Evolutionary conservation across 805 yeast species (phyloP).

Genomic region (Saccharomyces kudriavzevii): DNA sequence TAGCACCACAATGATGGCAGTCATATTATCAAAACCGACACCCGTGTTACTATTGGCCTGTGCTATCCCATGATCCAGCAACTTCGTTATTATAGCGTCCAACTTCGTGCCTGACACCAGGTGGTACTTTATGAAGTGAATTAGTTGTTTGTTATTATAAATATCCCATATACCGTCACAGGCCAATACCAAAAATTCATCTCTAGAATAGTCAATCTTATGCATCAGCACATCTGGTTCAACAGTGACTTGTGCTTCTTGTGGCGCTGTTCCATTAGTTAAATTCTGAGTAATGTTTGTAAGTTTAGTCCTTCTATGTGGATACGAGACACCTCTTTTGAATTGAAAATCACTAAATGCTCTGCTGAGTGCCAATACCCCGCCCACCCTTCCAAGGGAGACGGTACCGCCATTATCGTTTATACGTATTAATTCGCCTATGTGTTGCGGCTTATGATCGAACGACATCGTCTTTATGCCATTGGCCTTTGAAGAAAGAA

Average conservation of each 20-base stretch:
- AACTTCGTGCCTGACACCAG: constrained; percentile 49
- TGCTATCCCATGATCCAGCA: constrained; percentile 57
- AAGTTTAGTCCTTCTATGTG: constrained; percentile 8
- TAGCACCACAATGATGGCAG: constrained; percentile 57
- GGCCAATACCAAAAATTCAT: constrained; percentile 65
- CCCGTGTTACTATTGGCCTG: constrained; percentile 71
- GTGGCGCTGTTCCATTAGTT: constrained; percentile 35
- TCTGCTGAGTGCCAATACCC: constrained; percentile 84
- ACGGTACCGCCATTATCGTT: constrained; percentile 92
- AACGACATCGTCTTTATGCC: constrained; percentile 59
- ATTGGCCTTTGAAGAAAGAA: constrained; percentile 38
- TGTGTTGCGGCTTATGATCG: constrained; percentile 91
- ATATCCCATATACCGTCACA: constrained; percentile 85
- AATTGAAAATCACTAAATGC: constrained; percentile 76
- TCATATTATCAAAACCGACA: constrained; percentile 78
- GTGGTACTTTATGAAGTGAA: constrained; percentile 48
- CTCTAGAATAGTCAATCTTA: constrained; percentile 34
- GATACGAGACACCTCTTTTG: constrained; percentile 30
- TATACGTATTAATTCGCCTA: constrained; percentile 86
- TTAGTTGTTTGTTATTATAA: constrained; percentile 47
- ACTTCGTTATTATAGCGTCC: constrained; percentile 48
- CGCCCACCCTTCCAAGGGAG: constrained; percentile 88
- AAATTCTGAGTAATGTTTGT: constrained; percentile 10
- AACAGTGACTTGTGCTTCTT: constrained; percentile 71
- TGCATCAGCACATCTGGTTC: constrained; percentile 69